Base-by-base conservation (phyloP, 192 early-diverging fungal species). In the Coemansia nantahalensis region DNA sequence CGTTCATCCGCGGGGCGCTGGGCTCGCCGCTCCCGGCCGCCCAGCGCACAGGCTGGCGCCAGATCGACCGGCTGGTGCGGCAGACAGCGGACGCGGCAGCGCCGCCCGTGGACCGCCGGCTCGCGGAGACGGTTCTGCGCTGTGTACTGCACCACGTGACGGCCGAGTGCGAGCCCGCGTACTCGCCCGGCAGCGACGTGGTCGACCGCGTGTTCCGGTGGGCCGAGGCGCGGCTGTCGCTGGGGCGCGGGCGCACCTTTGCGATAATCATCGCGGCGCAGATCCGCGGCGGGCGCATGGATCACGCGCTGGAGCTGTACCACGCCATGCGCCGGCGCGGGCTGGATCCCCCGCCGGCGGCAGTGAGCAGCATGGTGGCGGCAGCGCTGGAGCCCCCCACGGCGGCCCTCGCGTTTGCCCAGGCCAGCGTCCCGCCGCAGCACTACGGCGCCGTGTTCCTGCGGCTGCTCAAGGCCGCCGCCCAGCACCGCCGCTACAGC, bases 311-410 rank as follows among this genome's bases (percentile, higher is more conserved):
- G 39, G 71, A 61, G 6, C 30, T 67, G 11, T 56, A 67, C 34
- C 35, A 36, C 3, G 13, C 40, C 21, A 67, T 75, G 71, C 8
- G 32, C 23, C 12, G 26, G 4, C 45, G 51, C 38, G 35, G 43
- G 19, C 41, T 75, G 39, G n/a, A n/a, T n/a, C 51, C 59, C 52
- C 63, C 64, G 28, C 23, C 64, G n/a, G 45, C 41, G 31, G 45
- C 71, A 1, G 35, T 75, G 35, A 67, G 63, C 39, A 67, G 64
- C 58, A 75, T 75, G 71, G 11, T 75, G 8, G 64, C 51, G 13
- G 18, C 28, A 5, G 64, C 62, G 0, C 39, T 71, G 1, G 47
- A 8, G 15, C 40, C 32, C 8, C 5, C n/a, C 15, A 19, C 19
- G 8, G 51, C 31, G 19, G 16, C 2, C 5, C 44, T 40, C 0